phyloP scores from a whole-genome alignment of 2,329 filamentous ascomycete genomes.

The Epichloe brachyelytri region DNA sequence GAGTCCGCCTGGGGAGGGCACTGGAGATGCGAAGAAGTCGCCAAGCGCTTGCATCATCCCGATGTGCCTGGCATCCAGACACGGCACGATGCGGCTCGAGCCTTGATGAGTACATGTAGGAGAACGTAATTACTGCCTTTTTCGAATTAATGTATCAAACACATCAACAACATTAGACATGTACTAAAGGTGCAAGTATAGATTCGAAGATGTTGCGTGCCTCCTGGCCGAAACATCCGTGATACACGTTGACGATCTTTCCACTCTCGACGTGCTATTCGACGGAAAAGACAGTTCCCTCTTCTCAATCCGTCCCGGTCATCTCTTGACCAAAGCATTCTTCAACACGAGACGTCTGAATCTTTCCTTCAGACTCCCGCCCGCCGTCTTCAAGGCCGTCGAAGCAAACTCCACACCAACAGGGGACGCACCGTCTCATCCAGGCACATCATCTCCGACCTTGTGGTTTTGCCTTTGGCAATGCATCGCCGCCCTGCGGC shows the following conservation, averaged over 20 bases:
- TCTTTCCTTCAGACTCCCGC: slow-evolving; percentile 1
- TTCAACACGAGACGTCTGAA: not conserved
- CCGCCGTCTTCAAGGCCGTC: slow-evolving; percentile 1
- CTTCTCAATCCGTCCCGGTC: not conserved
- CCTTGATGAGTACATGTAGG: slow-evolving; percentile 5
- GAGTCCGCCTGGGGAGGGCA: slow-evolving; percentile 4
- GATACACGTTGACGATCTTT: slow-evolving; percentile 1
- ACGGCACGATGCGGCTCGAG: not conserved
- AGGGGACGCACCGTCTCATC: not conserved
- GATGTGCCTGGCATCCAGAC: not conserved
- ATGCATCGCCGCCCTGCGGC: not conserved
- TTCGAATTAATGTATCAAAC: not conserved
- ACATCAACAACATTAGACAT: not conserved
- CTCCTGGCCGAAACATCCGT: not conserved
- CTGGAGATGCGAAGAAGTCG: slow-evolving; percentile 7
- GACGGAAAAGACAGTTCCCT: not conserved
- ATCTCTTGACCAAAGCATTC: not conserved
- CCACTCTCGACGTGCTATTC: slow-evolving; percentile 1
- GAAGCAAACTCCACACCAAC: not conserved
- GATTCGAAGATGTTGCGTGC: slow-evolving; percentile 2
- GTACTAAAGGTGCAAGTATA: not conserved
- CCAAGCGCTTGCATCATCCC: not conserved
- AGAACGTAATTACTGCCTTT: not conserved
- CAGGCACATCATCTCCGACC: not conserved
- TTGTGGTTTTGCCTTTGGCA: slow-evolving; percentile 2